A percentile compares a stretch with the other conserved stretches of the same genome.
phyloP scores from a whole-genome alignment of 1,284 basidiomycete species.

The Gymnopus androsaceus region DNA sequence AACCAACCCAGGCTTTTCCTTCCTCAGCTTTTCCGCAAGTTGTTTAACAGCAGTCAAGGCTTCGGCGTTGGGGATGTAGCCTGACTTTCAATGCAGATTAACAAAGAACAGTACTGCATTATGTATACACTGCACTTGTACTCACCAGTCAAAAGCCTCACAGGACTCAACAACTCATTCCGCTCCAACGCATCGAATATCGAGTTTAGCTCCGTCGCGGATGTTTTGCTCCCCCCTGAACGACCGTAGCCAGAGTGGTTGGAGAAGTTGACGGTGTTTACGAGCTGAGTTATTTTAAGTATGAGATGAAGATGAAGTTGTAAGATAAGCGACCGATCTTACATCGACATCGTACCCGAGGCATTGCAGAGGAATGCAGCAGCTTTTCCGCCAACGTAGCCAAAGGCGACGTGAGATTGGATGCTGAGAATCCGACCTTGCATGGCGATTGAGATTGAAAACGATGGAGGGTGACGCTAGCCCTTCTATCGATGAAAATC shows the following conservation, averaged over 20 bases:
- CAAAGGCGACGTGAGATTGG: conserved; percentile 93
- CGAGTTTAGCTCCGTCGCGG: conserved; percentile 62
- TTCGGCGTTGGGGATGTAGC: conserved; percentile 88
- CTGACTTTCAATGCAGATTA: conserved; percentile 36
- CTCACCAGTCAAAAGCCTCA: conserved; percentile 72
- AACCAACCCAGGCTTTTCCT: conserved; percentile 60
- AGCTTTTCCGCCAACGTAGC: conserved; percentile 95
- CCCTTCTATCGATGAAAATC: too few species aligned
- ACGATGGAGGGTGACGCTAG: too few species aligned
- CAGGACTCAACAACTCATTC: conserved; percentile 67
- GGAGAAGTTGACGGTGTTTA: conserved; percentile 94
- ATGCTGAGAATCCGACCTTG: conserved; percentile 69
- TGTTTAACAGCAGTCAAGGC: conserved; percentile 70
- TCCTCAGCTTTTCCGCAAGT: conserved; percentile 63
- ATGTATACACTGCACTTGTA: background rate
- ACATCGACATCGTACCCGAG: conserved; percentile 95
- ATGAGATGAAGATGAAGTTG: background rate
- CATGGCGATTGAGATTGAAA: too few species aligned
- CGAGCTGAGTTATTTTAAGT: conserved; percentile 53
- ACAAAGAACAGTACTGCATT: background rate
- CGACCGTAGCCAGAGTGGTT: conserved; percentile 88
- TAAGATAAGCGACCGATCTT: conserved; percentile 1
- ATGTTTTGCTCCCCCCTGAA: conserved; percentile 74
- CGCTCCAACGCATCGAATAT: conserved; percentile 71
- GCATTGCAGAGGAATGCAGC: conserved; percentile 92